These are phyloP conservation scores for Elaeis guineensis DNA, from an alignment of 176 grass and related monocot species.

Conservation along the genomic window DNA sequence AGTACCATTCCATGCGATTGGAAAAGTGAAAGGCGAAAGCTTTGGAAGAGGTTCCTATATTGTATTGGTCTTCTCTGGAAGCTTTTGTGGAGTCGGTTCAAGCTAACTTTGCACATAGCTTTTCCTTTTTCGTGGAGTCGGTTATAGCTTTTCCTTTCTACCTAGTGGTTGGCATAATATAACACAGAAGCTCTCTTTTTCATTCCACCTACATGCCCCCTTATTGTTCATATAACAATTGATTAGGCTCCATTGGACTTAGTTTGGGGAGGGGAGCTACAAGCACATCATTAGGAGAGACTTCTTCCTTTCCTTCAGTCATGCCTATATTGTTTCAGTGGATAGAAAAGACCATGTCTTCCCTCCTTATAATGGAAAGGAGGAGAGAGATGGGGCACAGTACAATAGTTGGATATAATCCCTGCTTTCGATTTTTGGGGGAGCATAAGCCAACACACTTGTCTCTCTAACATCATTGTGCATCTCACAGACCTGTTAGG, in stretches of 20 bases:
- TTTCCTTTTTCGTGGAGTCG: not conserved
- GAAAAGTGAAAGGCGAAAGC: not conserved
- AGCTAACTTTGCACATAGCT: not conserved
- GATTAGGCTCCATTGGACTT: not conserved
- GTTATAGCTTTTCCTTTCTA: constrained; percentile 2
- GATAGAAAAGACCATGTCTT: too few species aligned
- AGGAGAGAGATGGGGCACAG: too few species aligned
- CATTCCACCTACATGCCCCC: too few species aligned
- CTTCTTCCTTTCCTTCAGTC: not conserved
- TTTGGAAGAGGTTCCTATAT: not conserved
- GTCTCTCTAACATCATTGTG: not conserved
- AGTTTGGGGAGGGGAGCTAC: too few species aligned
- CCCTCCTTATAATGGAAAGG: too few species aligned
- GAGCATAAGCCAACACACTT: not conserved
- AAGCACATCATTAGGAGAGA: constrained; percentile 1
- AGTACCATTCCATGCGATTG: not conserved
- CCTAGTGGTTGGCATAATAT: constrained; percentile 27
- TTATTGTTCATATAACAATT: too few species aligned
- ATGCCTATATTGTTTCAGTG: not conserved
- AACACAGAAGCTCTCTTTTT: constrained; percentile 2
- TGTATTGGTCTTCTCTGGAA: not conserved
- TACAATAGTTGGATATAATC: too few species aligned
- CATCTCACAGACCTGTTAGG: constrained; percentile 1
- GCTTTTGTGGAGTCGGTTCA: not conserved
- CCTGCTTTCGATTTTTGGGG: not conserved